Evolutionary conservation across 2,329 filamentous ascomycete species (phyloP).

Genomic region (Curvularia sp.): DNA sequence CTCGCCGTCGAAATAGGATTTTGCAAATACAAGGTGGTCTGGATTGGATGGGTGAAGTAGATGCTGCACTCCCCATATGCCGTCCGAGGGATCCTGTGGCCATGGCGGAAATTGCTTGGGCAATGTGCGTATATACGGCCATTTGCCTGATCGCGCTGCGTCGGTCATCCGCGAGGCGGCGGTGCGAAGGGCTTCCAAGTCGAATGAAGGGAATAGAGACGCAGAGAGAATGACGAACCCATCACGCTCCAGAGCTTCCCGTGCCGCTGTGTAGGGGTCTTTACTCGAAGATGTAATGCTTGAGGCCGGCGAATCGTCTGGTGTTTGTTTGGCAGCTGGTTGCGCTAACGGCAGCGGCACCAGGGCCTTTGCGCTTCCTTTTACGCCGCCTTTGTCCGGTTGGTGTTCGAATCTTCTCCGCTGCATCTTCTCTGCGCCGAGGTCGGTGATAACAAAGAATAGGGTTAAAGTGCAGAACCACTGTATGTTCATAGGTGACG

Average conservation of each 20-base stretch:
- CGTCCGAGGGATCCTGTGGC: slow-evolving; percentile 65
- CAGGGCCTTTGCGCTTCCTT: slow-evolving; percentile 20
- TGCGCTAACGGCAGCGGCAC: slow-evolving; percentile 19
- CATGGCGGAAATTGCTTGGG: slow-evolving; percentile 93
- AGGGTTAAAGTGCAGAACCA: neutral
- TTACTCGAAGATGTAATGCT: slow-evolving; percentile 20
- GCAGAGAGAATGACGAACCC: slow-evolving; percentile 78
- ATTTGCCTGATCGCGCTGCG: slow-evolving; percentile 72
- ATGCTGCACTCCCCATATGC: slow-evolving; percentile 91
- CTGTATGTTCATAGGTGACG: slow-evolving; percentile 1
- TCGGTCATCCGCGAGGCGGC: slow-evolving; percentile 66
- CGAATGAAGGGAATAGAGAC: slow-evolving; percentile 61
- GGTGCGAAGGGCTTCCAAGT: slow-evolving; percentile 65
- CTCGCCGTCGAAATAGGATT: slow-evolving; percentile 73
- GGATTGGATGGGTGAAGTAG: slow-evolving; percentile 77
- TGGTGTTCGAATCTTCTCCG: slow-evolving; percentile 9
- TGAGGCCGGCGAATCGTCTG: slow-evolving; percentile 4
- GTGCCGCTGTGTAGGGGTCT: slow-evolving; percentile 42
- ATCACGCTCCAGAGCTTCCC: slow-evolving; percentile 68
- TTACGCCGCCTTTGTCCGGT: slow-evolving; percentile 22
- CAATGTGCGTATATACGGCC: slow-evolving; percentile 83
- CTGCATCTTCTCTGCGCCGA: neutral
- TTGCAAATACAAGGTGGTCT: slow-evolving; percentile 67
- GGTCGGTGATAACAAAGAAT: neutral
- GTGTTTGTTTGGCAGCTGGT: slow-evolving; percentile 13